phyloP scores from a whole-genome alignment of 192 early-diverging fungal species.

The Physocladia obscura region DNA sequence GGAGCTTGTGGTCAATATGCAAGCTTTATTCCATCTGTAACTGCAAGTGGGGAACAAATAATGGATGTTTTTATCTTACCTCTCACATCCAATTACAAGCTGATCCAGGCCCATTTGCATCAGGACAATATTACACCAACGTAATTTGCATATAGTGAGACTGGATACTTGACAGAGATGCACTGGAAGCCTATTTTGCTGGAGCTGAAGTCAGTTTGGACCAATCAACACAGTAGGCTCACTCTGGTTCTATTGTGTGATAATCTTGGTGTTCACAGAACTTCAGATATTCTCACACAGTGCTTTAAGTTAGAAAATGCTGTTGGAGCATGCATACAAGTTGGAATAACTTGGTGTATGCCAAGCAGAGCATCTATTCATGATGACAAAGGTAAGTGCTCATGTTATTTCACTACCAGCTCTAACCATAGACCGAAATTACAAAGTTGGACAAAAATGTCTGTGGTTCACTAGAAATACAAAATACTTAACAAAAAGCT shows the following conservation, averaged over 20 bases:
- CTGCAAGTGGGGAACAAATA: neutral
- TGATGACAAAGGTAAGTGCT: no score
- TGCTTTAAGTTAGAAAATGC: no score
- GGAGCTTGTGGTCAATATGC: neutral
- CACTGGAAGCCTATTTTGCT: neutral
- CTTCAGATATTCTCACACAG: no score
- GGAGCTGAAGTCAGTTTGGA: neutral
- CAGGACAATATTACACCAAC: neutral
- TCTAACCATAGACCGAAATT: neutral
- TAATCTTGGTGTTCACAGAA: no score
- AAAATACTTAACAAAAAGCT: neutral
- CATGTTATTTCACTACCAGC: neutral
- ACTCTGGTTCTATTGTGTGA: neutral
- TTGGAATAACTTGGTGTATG: no score
- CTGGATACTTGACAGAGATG: no score
- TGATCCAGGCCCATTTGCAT: neutral
- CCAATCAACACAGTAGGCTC: neutral
- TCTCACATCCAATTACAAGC: neutral
- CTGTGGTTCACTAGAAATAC: neutral
- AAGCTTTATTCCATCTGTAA: conserved; percentile 1
- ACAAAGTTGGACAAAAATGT: neutral
- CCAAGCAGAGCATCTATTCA: no score
- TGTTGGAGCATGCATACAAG: no score
- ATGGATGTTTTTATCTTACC: neutral
- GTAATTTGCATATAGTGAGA: no score